Base-by-base conservation (phyloP, 345 rosid species). In the Noccaea caerulescens region DNA sequence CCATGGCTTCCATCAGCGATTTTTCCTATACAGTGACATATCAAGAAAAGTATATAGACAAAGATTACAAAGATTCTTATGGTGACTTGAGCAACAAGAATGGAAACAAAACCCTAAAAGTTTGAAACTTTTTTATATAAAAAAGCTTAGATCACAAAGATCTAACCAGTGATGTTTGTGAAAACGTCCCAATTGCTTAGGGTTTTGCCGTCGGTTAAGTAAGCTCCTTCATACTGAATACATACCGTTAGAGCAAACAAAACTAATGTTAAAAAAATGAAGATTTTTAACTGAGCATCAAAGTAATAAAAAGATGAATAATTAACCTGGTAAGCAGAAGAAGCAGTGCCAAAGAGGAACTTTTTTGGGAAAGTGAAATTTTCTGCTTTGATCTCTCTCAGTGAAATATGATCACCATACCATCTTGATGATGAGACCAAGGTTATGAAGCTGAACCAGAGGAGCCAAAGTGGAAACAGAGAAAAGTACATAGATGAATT, bases 341-440 rank as follows among this genome's bases (percentile, higher is more conserved):
- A 86, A 16, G 96, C 88, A 10, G 93, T 84, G 63, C 96, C 96
- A 59, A 87, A 86, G 64, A 92, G 87, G 71, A 92, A 89, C 74
- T 71, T 56, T 13, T 56, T 23, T 1, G 88, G 86, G 49, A 88
- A 82, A 4, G 59, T 0, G 23, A 54, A 70, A 51, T 0, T 55
- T 23, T 60, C 63, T 60, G 43, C 49, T 23, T 13, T 50, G 10
- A 6, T 46, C 41, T 54, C 65, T 38, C 58, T 75, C 65, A 38
- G 1, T 38, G 65, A 68, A 44, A 55, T 34, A 68, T 59, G 56
- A 42, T 75, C 57, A 51, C 68, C 43, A 74, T 41, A 51, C 60
- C 55, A 39, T 20, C 9, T 49, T 39, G 45, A 12, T 50, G 63
- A 60, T 37, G 74, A 55, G 56, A 38, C 44, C 52, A 75, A 46